Evolutionary conservation across 2,329 filamentous ascomycete genomes (phyloP).

Genomic region (Scleromitrula shiraiana): DNA sequence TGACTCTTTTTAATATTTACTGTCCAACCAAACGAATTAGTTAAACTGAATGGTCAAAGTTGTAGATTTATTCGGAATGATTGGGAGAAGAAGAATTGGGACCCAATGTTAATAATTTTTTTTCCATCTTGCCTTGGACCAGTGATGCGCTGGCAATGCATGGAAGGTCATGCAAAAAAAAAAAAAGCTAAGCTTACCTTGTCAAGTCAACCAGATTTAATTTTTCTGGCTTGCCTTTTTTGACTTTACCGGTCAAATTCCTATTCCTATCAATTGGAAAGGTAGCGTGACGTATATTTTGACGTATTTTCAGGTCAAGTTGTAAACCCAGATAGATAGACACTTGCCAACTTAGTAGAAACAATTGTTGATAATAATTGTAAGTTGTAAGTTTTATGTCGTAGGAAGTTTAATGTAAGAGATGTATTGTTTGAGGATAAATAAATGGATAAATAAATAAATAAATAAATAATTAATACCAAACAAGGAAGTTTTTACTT

Average conservation of each 20-base stretch:
- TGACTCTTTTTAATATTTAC: slow-evolving; percentile 12
- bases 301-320: slow-evolving; percentile 2
- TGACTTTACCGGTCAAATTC: slow-evolving; percentile 24
- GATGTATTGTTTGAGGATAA: too few species aligned
- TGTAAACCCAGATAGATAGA: background rate
- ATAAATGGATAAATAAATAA: too few species aligned
- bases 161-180: slow-evolving; percentile 21
- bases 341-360: background rate
- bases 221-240: slow-evolving; percentile 11
- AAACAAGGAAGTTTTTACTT: too few species aligned
- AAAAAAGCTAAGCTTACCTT: slow-evolving; percentile 29
- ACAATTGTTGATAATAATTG: background rate
- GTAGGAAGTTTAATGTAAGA: too few species aligned
- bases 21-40: slow-evolving; percentile 30
- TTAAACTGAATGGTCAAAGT: slow-evolving; percentile 21
- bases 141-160: slow-evolving; percentile 31
- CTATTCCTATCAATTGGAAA: slow-evolving; percentile 2
- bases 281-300: slow-evolving; percentile 18
- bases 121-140: slow-evolving; percentile 27
- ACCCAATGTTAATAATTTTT: slow-evolving; percentile 20
- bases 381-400: too few species aligned
- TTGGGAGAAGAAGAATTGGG: slow-evolving; percentile 24
- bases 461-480: too few species aligned
- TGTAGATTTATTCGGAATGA: slow-evolving; percentile 20
- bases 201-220: slow-evolving; percentile 17